phyloP scores from a whole-genome alignment of 164 flowering plant genomes.

The Nymphaea colorata region DNA sequence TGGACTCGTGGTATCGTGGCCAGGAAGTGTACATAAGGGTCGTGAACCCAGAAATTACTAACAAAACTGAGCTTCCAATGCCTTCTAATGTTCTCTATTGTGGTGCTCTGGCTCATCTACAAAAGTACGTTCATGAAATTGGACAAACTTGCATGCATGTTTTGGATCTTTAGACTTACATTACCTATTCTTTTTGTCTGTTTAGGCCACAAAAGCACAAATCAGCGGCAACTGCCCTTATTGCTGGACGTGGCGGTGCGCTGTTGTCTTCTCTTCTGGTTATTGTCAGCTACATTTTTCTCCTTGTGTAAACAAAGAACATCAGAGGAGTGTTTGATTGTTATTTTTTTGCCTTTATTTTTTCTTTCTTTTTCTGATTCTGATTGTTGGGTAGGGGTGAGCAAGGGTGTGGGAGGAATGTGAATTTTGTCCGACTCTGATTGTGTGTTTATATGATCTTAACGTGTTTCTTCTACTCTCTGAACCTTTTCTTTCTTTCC shows the following conservation, averaged over 20 bases:
- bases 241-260: background rate
- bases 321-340: background rate
- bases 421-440: background rate
- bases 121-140: slow-evolving; percentile 5
- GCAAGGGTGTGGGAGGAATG: background rate
- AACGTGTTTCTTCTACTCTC: background rate
- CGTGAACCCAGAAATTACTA: slow-evolving; percentile 55
- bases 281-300: background rate
- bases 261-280: background rate
- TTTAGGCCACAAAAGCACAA: background rate
- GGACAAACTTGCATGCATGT: background rate
- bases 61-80: slow-evolving; percentile 39
- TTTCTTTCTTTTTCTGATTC: background rate
- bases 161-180: background rate
- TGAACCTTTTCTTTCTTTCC: background rate
- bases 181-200: too few relatives aligned
- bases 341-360: background rate
- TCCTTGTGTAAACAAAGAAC: background rate
- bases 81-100: slow-evolving; percentile 78
- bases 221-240: background rate
- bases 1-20: slow-evolving; percentile 85
- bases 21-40: slow-evolving; percentile 75
- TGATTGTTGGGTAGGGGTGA: background rate
- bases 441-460: background rate
- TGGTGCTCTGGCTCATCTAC: slow-evolving; percentile 62